Base-by-base conservation (phyloP, 164 flowering plant species). In the Piper longum region DNA sequence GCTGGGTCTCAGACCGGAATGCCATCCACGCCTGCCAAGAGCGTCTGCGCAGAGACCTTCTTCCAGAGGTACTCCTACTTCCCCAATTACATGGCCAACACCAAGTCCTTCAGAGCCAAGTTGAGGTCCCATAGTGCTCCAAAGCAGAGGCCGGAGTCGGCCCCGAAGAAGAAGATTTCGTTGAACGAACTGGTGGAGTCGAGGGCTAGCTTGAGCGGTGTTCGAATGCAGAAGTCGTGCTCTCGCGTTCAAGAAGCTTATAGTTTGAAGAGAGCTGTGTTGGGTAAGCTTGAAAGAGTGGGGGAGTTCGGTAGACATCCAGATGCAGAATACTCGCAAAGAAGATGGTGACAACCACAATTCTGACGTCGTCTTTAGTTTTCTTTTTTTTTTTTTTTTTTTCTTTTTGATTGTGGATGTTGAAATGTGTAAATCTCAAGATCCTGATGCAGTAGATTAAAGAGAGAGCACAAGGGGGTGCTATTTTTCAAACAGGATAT, bases 21-120 rank as follows among this genome's bases (percentile, higher is more conserved):
- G 8, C 87, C 91, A 0, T 66, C 66, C 0, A 85, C 96, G 0
- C 88, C 92, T 0, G 78, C 88, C 0, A 87, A 84, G 76, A 86
- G 89, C 16, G 84, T 85, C 0, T 85, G 89, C 26, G 84, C 81
- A 0, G 85, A 83, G 18, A 60, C 68, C 66, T 74, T 67, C 62
- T 80, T 74, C 57, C 54, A 81, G 56, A 68, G 79, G 1, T 79
- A 76, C 67, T 75, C 79, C 0, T 76, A 80, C 64, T 73, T n/a
- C 71, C 95, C 95, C 0, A 80, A 74, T 62, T 89, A 87, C 66
- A 89, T 89, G 97, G 80, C 95, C 0, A 82, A 74, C 57, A 89
- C 97, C 0, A 79, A 85, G 45, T 87, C 95, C 0, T 89, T 82
- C 51, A 76, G 69, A 54, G 97, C 97, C 1, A 89, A 89, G 58